Evolutionary conservation across 1,284 basidiomycete species (phyloP).

Genomic region (Pseudozyma flocculosa): DNA sequence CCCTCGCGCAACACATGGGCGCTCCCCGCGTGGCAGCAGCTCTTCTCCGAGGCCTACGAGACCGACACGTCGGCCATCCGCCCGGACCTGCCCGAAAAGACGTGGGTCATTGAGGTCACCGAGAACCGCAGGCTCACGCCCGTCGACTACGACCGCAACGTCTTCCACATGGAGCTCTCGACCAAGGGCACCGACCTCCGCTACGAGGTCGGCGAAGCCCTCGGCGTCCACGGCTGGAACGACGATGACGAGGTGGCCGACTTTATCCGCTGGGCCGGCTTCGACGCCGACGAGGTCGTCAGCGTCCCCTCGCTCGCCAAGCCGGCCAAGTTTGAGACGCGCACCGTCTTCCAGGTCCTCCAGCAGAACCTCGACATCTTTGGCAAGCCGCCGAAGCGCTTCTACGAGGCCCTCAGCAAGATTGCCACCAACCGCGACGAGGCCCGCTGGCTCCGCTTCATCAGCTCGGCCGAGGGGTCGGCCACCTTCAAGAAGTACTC

Average conservation of each 20-base stretch:
- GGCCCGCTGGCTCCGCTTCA: constrained; percentile 82
- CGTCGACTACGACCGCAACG: constrained; percentile 92
- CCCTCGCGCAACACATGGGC: constrained; percentile 50
- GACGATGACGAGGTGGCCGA: constrained; percentile 82
- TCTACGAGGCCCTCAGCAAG: constrained; percentile 83
- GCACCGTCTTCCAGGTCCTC: constrained; percentile 91
- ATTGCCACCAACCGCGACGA: constrained; percentile 75
- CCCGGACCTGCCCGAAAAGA: constrained; percentile 84
- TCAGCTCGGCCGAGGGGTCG: constrained; percentile 86
- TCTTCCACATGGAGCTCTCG: constrained; percentile 97
- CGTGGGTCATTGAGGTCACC: constrained; percentile 86
- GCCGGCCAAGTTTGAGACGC: constrained; percentile 64
- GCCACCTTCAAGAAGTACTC: constrained; percentile 91
- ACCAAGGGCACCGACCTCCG: constrained; percentile 87
- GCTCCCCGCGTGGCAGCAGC: constrained; percentile 54
- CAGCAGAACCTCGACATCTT: constrained; percentile 97
- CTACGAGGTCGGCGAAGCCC: constrained; percentile 93
- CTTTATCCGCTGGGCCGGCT: constrained; percentile 89
- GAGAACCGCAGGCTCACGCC: constrained; percentile 95
- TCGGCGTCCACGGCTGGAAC: constrained; percentile 98
- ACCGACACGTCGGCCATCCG: constrained; percentile 59
- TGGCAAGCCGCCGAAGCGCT: constrained; percentile 90
- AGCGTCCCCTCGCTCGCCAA: constrained; percentile 69
- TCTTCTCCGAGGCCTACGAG: constrained; percentile 57
- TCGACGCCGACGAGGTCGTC: constrained; percentile 77